Conservation (phyloP, 1,139 yeast genomes). For the Yamadazyma songkhlaensis region DNA sequence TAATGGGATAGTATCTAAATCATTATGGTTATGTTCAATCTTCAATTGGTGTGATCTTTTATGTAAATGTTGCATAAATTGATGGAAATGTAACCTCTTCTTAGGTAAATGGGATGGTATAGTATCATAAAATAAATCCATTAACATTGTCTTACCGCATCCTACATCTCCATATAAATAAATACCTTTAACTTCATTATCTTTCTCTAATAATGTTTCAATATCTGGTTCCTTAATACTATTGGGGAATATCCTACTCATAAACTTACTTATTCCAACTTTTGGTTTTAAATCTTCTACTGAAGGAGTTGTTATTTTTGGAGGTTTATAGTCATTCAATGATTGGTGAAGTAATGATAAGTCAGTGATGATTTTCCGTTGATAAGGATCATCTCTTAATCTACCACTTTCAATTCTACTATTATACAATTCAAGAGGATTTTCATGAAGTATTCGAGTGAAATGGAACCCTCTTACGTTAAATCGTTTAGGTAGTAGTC, state of each 20-base stretch:
- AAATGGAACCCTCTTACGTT: background rate
- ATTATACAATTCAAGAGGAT: constrained; percentile 65
- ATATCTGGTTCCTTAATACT: constrained; percentile 13
- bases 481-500: background rate
- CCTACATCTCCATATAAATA: constrained; percentile 97
- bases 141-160: constrained; percentile 96
- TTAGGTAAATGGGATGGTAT: constrained; percentile 76
- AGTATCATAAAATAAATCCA: constrained; percentile 89
- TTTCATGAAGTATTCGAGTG: constrained; percentile 4
- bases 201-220: constrained; percentile 16
- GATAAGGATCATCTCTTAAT: constrained; percentile 65
- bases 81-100: constrained; percentile 87
- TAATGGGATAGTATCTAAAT: constrained; percentile 79
- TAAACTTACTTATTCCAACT: constrained; percentile 37
- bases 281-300: constrained; percentile 47
- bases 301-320: constrained; percentile 48
- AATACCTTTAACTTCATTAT: constrained; percentile 62
- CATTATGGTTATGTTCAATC: constrained; percentile 50
- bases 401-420: constrained; percentile 48
- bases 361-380: constrained; percentile 56
- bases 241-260: constrained; percentile 6
- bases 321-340: constrained; percentile 52
- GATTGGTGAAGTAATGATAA: constrained; percentile 52
- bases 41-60: constrained; percentile 80
- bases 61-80: constrained; percentile 93